Percentiles rank a stretch among this genome's conserved stretches.
Evolutionary conservation across 1,139 yeast genomes (phyloP).

Genomic region (Hyphopichia khmerensis): DNA sequence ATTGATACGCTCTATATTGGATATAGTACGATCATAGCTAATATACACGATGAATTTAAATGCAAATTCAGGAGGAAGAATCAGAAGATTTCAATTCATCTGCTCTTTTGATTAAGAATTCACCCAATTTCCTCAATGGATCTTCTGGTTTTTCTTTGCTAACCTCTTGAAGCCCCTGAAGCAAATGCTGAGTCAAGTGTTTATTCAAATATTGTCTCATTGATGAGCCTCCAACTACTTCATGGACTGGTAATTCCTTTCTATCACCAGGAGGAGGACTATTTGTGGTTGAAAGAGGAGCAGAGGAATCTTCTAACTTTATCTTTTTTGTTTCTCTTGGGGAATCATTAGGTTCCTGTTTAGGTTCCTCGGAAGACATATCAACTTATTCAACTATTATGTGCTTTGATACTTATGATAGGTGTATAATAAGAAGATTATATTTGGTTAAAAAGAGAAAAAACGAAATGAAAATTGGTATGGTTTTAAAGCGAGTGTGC

Average conservation of each 20-base stretch:
- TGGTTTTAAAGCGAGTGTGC: not conserved
- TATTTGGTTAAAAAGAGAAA: no score
- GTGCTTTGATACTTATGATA: no score
- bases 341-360: not conserved
- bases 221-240: slow-evolving; percentile 78
- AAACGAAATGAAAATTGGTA: no score
- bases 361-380: not conserved
- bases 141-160: slow-evolving; percentile 61
- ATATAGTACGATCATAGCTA: no score
- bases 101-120: slow-evolving; percentile 57
- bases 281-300: not conserved
- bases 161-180: slow-evolving; percentile 67
- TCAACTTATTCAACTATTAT: no score
- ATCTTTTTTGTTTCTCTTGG: not conserved
- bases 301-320: not conserved
- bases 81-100: slow-evolving; percentile 20
- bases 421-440: no score
- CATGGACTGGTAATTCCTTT: slow-evolving; percentile 34
- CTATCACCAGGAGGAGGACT: slow-evolving; percentile 9
- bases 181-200: slow-evolving; percentile 63
- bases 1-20: no score
- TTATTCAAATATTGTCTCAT: slow-evolving; percentile 75
- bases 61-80: no score
- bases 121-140: slow-evolving; percentile 71
- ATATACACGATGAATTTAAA: no score